A percentile compares a stretch with the other conserved stretches of the same genome.
phyloP scores from a whole-genome alignment of 2,329 filamentous ascomycete species.

The Hymenoscyphus scutula region DNA sequence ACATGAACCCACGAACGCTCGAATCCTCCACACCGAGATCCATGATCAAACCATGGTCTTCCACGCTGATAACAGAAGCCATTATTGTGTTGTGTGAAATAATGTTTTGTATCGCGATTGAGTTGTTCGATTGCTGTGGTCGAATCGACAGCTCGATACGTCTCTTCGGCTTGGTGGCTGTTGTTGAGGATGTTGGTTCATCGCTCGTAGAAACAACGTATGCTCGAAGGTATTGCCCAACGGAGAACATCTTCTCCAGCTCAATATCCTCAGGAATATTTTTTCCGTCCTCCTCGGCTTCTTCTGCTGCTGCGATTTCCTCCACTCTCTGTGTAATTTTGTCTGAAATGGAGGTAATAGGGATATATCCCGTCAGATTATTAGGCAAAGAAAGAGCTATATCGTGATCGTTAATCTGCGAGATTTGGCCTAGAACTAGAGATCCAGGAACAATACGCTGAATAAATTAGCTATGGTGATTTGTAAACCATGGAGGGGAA shows the following conservation, averaged over 20 bases:
- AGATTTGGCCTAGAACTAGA: conserved; percentile 82
- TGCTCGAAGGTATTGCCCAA: conserved; percentile 86
- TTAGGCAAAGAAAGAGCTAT: conserved; percentile 84
- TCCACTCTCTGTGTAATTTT: conserved; percentile 74
- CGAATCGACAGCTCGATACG: conserved; percentile 85
- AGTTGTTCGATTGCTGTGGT: conserved; percentile 74
- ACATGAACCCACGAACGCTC: conserved; percentile 76
- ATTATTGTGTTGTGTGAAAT: conserved; percentile 77
- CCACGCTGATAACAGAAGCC: conserved; percentile 85
- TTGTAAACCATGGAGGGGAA: conserved; percentile 3
- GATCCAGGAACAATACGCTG: conserved; percentile 83
- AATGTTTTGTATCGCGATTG: conserved; percentile 69
- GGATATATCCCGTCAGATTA: conserved; percentile 85
- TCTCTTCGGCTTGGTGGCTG: conserved; percentile 58
- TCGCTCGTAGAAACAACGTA: conserved; percentile 77
- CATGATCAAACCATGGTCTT: conserved; percentile 95
- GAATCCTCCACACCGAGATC: conserved; percentile 73
- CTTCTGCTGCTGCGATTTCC: conserved; percentile 59
- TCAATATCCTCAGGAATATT: conserved; percentile 58
- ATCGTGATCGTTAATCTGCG: conserved; percentile 75
- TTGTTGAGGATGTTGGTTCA: conserved; percentile 45
- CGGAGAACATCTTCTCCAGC: conserved; percentile 68
- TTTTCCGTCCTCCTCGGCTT: conserved; percentile 50
- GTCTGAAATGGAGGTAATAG: conserved; percentile 88
- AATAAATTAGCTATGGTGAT: conserved; percentile 35